Evolutionary conservation across 208 protist species (phyloP), one percentile per base, ranked within the genome.

Genomic region (Leishmania braziliensis): DNA sequence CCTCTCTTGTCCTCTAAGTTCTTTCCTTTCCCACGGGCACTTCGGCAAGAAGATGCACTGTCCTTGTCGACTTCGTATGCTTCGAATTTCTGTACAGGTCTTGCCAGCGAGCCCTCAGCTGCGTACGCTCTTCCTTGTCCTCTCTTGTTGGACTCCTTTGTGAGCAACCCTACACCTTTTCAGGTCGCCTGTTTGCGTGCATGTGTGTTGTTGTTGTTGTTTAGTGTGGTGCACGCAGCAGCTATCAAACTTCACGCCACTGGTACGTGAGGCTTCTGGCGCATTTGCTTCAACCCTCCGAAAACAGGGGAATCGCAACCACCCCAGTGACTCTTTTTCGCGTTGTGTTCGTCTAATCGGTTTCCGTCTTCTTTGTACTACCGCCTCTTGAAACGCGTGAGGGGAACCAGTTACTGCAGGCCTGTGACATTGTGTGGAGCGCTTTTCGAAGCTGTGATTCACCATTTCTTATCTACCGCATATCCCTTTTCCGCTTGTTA

Each of bases 371-470:
- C 23, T 3, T 71, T 43, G n/a, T 71, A n/a, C 48, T 71, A 29
- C 8, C 23, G 23, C 8, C 60, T n/a, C 20, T 68, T 39, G 46
- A 73, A 12, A 33, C 69, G n/a, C 26, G 69, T 20, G 69, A 73
- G 16, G 23, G 9, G 48, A 29, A 54, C 53, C 26, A 1, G 46
- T 36, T 26, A 33, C 69, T 73, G 48, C 63, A 56, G 48, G 5
- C 18, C 9, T 63, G 48, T n/a, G 29, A 9, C 33, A 10, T 26
- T 62, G 5, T 76, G 72, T n/a, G 51, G 53, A 36, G n/a, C 6
- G 51, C 18, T 33, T 16, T 46, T 16, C 29, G 29, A 54, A 16
- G 51, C 77, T 78, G 46, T 16, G 79, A 36, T 81, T 75, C 53
- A 46, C 16, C 43, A 18, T n/a, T 12, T 23, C 68, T 58, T 14